Evolutionary conservation across 2,329 filamentous ascomycete genomes (phyloP), one percentile per base, ranked within the genome.

Genomic region (Achaetomium macrosporum): DNA sequence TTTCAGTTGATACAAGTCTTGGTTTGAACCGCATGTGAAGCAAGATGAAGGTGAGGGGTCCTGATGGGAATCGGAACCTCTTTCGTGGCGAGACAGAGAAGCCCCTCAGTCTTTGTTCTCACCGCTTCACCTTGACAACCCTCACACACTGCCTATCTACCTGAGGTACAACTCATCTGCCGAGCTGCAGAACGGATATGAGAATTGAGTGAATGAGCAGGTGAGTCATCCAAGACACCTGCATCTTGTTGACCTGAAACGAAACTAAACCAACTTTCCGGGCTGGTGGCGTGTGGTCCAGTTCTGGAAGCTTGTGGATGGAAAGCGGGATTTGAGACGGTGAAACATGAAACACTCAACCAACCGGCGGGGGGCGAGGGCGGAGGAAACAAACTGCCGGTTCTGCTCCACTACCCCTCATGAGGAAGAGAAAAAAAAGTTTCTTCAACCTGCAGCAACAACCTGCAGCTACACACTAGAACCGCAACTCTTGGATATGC

Each of bases 161-260:
- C n/a, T n/a, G n/a, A 33, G 2, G 10, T 33, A 15, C n/a, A 31
- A 31, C 12, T n/a, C n/a, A 40, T 20, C 25, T 42, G 16, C 39
- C 47, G 39, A 49, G n/a, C 10, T 37, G 30, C 12, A 42, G 44
- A 37, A 13, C 8, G 37, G 37, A 25, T 11, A 33, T n/a, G 25
- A 13, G 17, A 16, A 36, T 35, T 3, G 13, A 33, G 7, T 20
- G 25, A 33, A 8, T 37, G 35, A 37, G 25, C 35, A n/a, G n/a
- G 25, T 51, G 49, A 51, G 49, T 51, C 49, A 51, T 51, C 16
- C 42, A 19, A 20, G 36, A 36, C 47, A 36, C 35, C 17, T 46
- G 42, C 49, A 40, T 20, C 25, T 37, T 4, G 17, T n/a, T 17
- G 16, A 51, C 49, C 40, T 53, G 50, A 44, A 53, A 53, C 50